A percentile compares a stretch with the other conserved stretches of the same genome.
These are phyloP conservation scores for Ocimum tenuiflorum DNA, from an alignment of 257 asterid species.

Conservation along the genomic window DNA sequence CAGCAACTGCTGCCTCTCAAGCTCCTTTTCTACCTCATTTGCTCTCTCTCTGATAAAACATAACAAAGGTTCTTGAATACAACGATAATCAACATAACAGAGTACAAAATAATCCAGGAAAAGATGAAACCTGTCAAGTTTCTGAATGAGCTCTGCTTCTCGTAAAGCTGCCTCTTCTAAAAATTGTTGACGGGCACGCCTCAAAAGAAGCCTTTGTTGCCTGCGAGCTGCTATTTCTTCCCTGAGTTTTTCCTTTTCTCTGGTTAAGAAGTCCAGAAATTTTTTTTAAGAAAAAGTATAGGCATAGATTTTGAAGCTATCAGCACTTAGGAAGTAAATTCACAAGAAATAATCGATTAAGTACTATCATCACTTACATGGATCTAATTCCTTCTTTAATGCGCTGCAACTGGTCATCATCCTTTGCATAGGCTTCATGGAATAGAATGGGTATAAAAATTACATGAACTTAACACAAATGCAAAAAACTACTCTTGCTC, in stretches of 20 bases:
- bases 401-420: slow-evolving; percentile 59
- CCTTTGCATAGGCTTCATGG: slow-evolving; percentile 47
- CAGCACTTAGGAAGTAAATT: slow-evolving; percentile 9
- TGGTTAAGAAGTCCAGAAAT: slow-evolving; percentile 26
- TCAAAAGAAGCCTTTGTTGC: slow-evolving; percentile 69
- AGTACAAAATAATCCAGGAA: slow-evolving; percentile 4
- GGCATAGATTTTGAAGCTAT: slow-evolving; percentile 10
- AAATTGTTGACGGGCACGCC: slow-evolving; percentile 63
- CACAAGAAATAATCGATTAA: not conserved
- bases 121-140: slow-evolving; percentile 62
- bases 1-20: slow-evolving; percentile 72
- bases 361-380: slow-evolving; percentile 43
- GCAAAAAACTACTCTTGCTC: not conserved
- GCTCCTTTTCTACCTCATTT: slow-evolving; percentile 79
- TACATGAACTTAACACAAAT: not conserved
- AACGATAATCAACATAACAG: not conserved
- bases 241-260: slow-evolving; percentile 73
- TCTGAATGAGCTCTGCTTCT: slow-evolving; percentile 83
- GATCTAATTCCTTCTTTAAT: slow-evolving; percentile 75
- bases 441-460: not conserved
- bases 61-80: slow-evolving; percentile 5
- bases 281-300: not conserved
- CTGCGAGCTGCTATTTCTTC: slow-evolving; percentile 77
- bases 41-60: slow-evolving; percentile 57
- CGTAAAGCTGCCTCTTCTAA: slow-evolving; percentile 82